Evolutionary conservation across 2,329 filamentous ascomycete genomes (phyloP).

Genomic region (Paecilomyces sp.): DNA sequence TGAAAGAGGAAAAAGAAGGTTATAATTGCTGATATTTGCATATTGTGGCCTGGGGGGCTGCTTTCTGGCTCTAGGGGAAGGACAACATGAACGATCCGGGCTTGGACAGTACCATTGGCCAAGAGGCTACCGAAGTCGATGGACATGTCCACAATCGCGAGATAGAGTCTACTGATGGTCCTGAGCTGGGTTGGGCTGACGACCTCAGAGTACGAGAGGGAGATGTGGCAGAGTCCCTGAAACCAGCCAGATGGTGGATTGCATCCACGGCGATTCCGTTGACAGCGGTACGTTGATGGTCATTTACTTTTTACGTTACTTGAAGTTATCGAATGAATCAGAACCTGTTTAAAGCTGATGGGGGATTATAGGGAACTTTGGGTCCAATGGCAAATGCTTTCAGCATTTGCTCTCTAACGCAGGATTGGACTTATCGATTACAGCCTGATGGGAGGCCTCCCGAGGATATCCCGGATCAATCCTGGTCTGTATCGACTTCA

Average conservation of each 20-base stretch:
- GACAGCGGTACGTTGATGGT: constrained; percentile 35
- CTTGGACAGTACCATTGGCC: neutral
- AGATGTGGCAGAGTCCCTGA: constrained; percentile 15
- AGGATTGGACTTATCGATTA: constrained; percentile 49
- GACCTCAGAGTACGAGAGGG: constrained; percentile 5
- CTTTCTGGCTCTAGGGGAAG: neutral
- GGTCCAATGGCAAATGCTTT: constrained; percentile 51
- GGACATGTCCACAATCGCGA: neutral
- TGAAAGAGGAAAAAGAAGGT: neutral
- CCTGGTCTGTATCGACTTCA: constrained; percentile 34
- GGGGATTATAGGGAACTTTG: constrained; percentile 36
- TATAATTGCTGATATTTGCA: neutral
- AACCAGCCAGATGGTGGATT: constrained; percentile 50
- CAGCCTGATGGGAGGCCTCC: constrained; percentile 39
- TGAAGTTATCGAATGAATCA: neutral
- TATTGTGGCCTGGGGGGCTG: neutral
- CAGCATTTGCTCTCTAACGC: constrained; percentile 48
- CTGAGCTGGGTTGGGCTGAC: neutral
- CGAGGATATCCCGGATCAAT: constrained; percentile 44
- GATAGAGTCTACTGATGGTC: neutral
- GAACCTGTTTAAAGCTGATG: neutral
- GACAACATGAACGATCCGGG: neutral
- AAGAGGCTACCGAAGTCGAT: neutral
- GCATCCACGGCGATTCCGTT: constrained; percentile 53
- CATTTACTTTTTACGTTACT: neutral